Evolutionary conservation across 1,139 yeast species (phyloP).

Genomic region (Blastobotrys apis): DNA sequence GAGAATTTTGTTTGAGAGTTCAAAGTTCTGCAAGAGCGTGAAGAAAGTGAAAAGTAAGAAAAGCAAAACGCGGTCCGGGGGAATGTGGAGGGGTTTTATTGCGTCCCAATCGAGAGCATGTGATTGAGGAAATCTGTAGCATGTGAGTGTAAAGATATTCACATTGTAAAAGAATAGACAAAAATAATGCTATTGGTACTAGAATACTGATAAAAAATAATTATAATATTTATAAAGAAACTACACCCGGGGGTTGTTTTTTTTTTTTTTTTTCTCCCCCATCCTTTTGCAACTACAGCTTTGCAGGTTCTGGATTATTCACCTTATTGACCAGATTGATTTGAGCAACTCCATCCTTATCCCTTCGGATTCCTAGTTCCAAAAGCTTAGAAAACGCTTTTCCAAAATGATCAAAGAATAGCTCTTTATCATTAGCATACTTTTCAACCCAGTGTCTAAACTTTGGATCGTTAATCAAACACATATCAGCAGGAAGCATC

Average conservation of each 20-base stretch:
- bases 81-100: not conserved
- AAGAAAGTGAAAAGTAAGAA: not conserved
- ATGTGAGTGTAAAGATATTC: too few species aligned
- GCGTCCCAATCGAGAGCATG: too few species aligned
- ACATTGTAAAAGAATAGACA: too few species aligned
- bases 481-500: constrained; percentile 64
- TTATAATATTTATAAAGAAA: too few species aligned
- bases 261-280: too few species aligned
- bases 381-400: constrained; percentile 50
- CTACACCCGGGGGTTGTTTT: too few species aligned
- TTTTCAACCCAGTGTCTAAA: constrained; percentile 49
- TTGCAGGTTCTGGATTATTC: constrained; percentile 21
- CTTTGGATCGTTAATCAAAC: constrained; percentile 46
- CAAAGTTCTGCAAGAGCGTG: not conserved
- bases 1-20: not conserved
- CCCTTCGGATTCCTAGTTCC: constrained; percentile 52
- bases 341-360: constrained; percentile 31
- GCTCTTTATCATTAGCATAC: constrained; percentile 52
- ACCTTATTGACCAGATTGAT: constrained; percentile 28
- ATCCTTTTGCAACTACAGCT: constrained; percentile 25
- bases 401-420: constrained; percentile 52
- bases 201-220: too few species aligned
- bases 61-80: not conserved
- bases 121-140: too few species aligned
- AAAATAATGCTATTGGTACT: too few species aligned